A percentile compares a stretch with the other conserved stretches of the same genome.
Conservation (phyloP, 257 asterid species). For the Oldenlandia corymbosa region DNA sequence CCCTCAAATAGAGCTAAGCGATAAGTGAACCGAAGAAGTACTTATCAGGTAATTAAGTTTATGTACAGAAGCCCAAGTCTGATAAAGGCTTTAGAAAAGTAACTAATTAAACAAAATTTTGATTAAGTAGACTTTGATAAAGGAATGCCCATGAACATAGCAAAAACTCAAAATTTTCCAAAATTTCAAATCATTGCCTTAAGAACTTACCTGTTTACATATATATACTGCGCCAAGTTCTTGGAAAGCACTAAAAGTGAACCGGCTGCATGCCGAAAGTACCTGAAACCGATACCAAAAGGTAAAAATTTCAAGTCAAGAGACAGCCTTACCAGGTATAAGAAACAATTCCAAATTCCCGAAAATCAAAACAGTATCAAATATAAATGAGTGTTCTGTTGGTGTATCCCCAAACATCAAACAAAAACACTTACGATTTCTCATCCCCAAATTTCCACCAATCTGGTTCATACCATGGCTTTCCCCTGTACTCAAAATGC, state of each 20-base stretch:
- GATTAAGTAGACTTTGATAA: too few relatives aligned
- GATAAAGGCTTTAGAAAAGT: too few relatives aligned
- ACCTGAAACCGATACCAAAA: slow-evolving; percentile 41
- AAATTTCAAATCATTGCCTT: neutral
- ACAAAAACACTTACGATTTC: slow-evolving; percentile 60
- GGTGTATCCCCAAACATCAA: too few relatives aligned
- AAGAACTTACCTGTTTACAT: slow-evolving; percentile 71
- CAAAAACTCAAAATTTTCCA: too few relatives aligned
- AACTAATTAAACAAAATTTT: too few relatives aligned
- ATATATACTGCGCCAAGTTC: slow-evolving; percentile 65
- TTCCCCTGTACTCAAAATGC: slow-evolving; percentile 61
- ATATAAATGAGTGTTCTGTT: neutral
- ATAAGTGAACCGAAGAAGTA: too few relatives aligned
- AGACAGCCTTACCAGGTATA: neutral
- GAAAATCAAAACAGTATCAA: neutral
- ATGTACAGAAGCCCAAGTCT: too few relatives aligned
- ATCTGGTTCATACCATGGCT: slow-evolving; percentile 85
- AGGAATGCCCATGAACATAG: too few relatives aligned
- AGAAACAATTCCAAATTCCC: too few relatives aligned
- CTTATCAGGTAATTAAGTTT: too few relatives aligned
- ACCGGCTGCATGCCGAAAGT: slow-evolving; percentile 87
- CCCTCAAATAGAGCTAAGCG: too few relatives aligned
- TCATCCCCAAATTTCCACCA: slow-evolving; percentile 99
- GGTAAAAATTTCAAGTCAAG: neutral
- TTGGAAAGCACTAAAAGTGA: slow-evolving; percentile 59